phyloP scores from a whole-genome alignment of 2,329 filamentous ascomycete genomes.

The Cercospora janseana region DNA sequence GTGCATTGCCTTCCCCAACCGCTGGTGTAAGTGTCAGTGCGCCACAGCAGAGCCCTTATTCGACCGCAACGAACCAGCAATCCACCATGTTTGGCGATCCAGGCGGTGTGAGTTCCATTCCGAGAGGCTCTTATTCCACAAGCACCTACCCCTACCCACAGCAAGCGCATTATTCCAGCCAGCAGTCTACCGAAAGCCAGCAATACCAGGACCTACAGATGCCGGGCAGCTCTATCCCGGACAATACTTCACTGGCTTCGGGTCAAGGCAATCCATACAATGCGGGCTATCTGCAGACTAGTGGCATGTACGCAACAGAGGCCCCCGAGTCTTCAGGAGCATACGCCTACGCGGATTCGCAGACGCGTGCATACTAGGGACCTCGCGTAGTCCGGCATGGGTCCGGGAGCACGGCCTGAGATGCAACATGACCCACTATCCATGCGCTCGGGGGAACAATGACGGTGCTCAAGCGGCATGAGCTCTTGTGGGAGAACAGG shows the following conservation, averaged over 20 bases:
- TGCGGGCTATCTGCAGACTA: constrained; percentile 11
- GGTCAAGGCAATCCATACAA: constrained; percentile 18
- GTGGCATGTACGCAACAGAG: constrained; percentile 8
- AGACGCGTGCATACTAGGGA: constrained; percentile 5
- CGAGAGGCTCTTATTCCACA: constrained; percentile 17
- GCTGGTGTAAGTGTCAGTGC: constrained; percentile 16
- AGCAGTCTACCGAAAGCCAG: neutral
- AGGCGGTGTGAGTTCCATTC: constrained; percentile 22
- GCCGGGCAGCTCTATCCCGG: constrained; percentile 16
- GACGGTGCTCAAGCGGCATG: neutral
- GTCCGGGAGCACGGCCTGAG: too few relatives aligned
- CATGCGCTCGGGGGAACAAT: too few relatives aligned
- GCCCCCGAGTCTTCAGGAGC: constrained; percentile 5
- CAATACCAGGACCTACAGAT: constrained; percentile 20
- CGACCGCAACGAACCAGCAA: constrained; percentile 15
- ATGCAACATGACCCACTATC: too few relatives aligned
- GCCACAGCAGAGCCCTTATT: constrained; percentile 20
- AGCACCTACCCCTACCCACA: constrained; percentile 18
- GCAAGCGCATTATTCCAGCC: constrained; percentile 15
- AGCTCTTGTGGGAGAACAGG: neutral
- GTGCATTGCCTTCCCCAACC: constrained; percentile 22
- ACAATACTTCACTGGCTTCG: constrained; percentile 11
- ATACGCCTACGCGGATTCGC: constrained; percentile 11
- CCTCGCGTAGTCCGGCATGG: neutral
- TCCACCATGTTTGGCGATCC: constrained; percentile 23